phyloP scores from a whole-genome alignment of 1,284 basidiomycete genomes.

The Schizophyllum commune region DNA sequence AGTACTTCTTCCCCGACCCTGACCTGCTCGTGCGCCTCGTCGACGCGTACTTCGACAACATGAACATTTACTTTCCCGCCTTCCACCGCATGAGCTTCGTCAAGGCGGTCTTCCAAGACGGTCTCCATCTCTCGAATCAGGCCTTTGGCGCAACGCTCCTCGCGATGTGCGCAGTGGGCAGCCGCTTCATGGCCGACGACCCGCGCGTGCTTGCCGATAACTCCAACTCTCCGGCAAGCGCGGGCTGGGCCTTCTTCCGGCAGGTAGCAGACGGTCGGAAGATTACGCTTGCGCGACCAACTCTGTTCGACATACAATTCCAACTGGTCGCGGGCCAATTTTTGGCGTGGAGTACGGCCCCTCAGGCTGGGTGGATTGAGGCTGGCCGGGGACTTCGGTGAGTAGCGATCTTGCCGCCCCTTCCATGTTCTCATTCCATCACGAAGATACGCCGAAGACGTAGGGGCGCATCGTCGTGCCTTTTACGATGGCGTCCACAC shows the following conservation, averaged over 20 bases:
- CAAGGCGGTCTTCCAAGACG: conserved; percentile 4
- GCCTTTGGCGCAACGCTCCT: conserved; percentile 9
- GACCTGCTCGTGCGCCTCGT: conserved; percentile 7
- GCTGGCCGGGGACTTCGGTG: not conserved
- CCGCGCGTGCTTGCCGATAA: conserved; percentile 8
- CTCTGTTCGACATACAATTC: not conserved
- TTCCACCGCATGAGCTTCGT: not conserved
- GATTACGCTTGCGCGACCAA: not conserved
- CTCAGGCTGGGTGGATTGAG: not conserved
- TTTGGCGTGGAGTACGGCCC: not conserved
- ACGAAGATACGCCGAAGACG: not conserved
- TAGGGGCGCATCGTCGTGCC: not conserved
- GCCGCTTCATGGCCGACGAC: conserved; percentile 9
- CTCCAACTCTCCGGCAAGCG: not conserved
- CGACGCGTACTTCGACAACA: not conserved
- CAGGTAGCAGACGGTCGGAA: not conserved
- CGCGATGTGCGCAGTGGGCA: conserved; percentile 5
- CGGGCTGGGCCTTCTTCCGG: not conserved
- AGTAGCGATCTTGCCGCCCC: not conserved
- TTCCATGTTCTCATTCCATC: not conserved
- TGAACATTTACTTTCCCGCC: not conserved
- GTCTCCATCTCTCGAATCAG: conserved; percentile 7
- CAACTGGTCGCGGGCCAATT: not conserved
- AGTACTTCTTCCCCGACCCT: conserved; percentile 7
- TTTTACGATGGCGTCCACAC: not conserved